These are phyloP conservation scores for Thraustochytrium striatum DNA, from an alignment of 352 stramenopile genomes.

Conservation along the genomic window DNA sequence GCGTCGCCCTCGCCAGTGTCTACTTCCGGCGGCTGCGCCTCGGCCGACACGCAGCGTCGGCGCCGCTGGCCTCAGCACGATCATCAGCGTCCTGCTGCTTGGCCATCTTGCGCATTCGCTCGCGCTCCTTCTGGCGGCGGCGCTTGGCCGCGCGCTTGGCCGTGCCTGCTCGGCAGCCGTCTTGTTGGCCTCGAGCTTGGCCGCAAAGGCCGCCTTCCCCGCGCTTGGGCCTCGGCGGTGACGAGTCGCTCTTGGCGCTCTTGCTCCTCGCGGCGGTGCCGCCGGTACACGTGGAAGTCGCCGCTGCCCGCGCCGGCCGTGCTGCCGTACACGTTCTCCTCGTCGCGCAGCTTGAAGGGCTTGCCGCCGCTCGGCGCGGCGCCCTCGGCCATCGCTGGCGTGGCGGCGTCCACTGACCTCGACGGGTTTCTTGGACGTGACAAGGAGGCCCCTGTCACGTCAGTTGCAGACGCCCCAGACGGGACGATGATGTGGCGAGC, in stretches of 20 bases:
- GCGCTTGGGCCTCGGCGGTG: constrained; percentile 67
- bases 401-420: no score
- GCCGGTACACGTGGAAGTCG: constrained; percentile 94
- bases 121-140: constrained; percentile 1
- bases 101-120: background rate
- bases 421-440: no score
- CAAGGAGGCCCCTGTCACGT: no score
- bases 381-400: no score
- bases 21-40: background rate
- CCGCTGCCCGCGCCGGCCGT: constrained; percentile 84
- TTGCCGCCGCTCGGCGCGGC: no score
- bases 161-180: constrained; percentile 66
- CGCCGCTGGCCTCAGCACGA: background rate
- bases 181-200: constrained; percentile 63
- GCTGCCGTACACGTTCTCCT: constrained; percentile 91
- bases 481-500: no score
- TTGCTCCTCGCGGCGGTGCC: constrained; percentile 82
- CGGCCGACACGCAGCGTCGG: background rate
- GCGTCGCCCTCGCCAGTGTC: background rate
- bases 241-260: constrained; percentile 82
- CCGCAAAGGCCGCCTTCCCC: constrained; percentile 66
- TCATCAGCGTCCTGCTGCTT: background rate
- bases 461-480: no score
- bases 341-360: constrained; percentile 66
- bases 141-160: background rate